Evolutionary conservation across 768 basidiomycete genomes (phyloP), one percentile per base, ranked within the genome.

Genomic region (Scleroderma citrinum): DNA sequence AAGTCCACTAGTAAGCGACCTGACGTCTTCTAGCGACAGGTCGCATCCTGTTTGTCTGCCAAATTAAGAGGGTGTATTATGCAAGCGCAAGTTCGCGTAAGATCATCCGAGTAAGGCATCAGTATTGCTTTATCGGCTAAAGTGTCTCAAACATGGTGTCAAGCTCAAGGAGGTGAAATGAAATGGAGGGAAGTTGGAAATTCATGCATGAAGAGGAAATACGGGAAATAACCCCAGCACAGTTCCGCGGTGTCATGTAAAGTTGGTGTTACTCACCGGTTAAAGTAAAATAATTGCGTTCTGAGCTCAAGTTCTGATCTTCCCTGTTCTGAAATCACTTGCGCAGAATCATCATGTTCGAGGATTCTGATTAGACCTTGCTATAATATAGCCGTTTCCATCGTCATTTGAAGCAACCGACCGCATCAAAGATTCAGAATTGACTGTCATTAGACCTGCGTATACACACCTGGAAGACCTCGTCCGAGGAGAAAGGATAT

Each of bases 211-310:
- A 24, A 41, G 12, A 13, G 4, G 10, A 41, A 14, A 23, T 41
- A 21, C 23, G 40, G 24, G 23, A 39, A 39, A 12, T 19, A 19
- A 39, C 23, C n/a, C n/a, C n/a, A n/a, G n/a, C n/a, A n/a, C n/a
- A n/a, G n/a, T n/a, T n/a, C n/a, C n/a, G 23, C 19, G 23, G 11
- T 39, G 38, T 21, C 32, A 29, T 23, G 34, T 17, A 17, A 31
- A 37, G 38, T 34, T 17, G 30, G 6, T 11, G 40, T 46, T 46
- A 46, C 67, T 47, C 49, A 79, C 81, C 69, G 69, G 66, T 86
- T 88, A 65, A 87, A 89, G 66, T 86, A 89, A 60, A 85, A 89
- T 1, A 87, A 72, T 16, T 77, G 72, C 2, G 79, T 78, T 34
- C 73, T 74, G 10, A 77, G 72, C 30, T 82, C 50, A 26, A 78